A percentile compares a stretch with the other conserved stretches of the same genome.
Conservation (phyloP, 2,329 filamentous ascomycete species). For the Talaromyces sp. region DNA sequence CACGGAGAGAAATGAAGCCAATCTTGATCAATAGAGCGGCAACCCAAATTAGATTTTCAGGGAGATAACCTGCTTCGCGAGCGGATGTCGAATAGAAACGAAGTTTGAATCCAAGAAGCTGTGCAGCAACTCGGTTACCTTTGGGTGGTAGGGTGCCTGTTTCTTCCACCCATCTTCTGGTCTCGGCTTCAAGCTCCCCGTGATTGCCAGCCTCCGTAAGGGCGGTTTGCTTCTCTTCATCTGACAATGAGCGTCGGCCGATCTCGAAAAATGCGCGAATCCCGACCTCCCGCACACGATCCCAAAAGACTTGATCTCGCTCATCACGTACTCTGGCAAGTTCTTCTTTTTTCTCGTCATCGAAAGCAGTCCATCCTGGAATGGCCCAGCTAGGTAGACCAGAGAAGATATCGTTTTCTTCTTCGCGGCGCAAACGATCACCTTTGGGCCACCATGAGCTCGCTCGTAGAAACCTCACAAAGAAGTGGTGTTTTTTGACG, state of each 20-base stretch:
- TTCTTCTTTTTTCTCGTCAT: constrained; percentile 64
- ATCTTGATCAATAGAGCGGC: constrained; percentile 92
- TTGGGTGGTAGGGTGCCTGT: constrained; percentile 78
- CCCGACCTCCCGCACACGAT: constrained; percentile 68
- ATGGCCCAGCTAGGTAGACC: constrained; percentile 83
- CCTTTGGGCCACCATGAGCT: constrained; percentile 95
- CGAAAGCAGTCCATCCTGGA: constrained; percentile 64
- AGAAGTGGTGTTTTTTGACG: constrained; percentile 89
- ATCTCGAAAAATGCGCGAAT: constrained; percentile 87
- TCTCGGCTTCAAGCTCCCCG: constrained; percentile 52
- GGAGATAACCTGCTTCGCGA: constrained; percentile 70
- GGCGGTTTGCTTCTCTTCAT: constrained; percentile 52
- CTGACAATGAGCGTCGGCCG: constrained; percentile 65
- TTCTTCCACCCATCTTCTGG: constrained; percentile 70
- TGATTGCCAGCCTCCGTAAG: constrained; percentile 38
- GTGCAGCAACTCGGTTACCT: constrained; percentile 88
- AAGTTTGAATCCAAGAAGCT: constrained; percentile 93
- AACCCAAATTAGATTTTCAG: constrained; percentile 88
- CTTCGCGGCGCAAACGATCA: constrained; percentile 46
- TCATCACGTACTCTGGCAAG: constrained; percentile 55
- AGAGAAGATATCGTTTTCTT: constrained; percentile 39
- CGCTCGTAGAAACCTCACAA: constrained; percentile 82
- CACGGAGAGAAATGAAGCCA: constrained; percentile 87
- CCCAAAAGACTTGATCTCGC: constrained; percentile 78
- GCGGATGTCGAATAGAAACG: constrained; percentile 85